Percentiles rank a stretch among this genome's conserved stretches.
Conservation (phyloP, 768 basidiomycete genomes). For the Gelatoporia subvermispora region DNA sequence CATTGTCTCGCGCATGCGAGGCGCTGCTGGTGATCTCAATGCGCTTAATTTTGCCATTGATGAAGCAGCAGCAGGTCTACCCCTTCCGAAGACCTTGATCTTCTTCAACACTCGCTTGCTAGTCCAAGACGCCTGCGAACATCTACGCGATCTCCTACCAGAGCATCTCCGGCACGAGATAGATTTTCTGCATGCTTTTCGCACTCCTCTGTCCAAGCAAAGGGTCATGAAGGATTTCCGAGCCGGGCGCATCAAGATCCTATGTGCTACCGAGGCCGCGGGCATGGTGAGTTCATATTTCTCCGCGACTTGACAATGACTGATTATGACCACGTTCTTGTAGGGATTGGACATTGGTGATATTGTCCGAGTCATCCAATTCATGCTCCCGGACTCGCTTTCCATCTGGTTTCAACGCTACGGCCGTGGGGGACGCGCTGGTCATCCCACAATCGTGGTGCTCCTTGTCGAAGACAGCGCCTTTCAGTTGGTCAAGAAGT, state of each 20-base stretch:
- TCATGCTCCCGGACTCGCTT: slow-evolving; percentile 28
- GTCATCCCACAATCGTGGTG: background rate
- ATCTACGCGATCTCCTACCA: background rate
- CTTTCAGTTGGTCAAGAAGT: background rate
- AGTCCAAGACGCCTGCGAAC: background rate
- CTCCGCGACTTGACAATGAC: background rate
- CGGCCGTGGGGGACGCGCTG: slow-evolving; percentile 7
- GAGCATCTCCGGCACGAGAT: background rate
- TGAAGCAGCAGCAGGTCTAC: background rate
- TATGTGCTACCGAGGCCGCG: background rate
- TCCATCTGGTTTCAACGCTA: slow-evolving; percentile 28
- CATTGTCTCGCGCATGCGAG: too few relatives aligned
- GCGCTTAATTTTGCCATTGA: background rate
- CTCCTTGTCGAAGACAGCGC: slow-evolving; percentile 2
- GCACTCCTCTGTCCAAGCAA: background rate
- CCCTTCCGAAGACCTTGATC: background rate
- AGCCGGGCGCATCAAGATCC: background rate
- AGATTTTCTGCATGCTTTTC: background rate
- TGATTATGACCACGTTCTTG: too few relatives aligned
- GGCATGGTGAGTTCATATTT: too few relatives aligned
- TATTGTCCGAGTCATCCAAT: slow-evolving; percentile 32
- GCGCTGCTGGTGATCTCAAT: too few relatives aligned
- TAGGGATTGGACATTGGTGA: slow-evolving; percentile 24
- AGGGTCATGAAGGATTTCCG: background rate
- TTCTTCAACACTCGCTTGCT: background rate